Evolutionary conservation across 257 asterid species (phyloP).

Genomic region (Gentiana macrophylla): DNA sequence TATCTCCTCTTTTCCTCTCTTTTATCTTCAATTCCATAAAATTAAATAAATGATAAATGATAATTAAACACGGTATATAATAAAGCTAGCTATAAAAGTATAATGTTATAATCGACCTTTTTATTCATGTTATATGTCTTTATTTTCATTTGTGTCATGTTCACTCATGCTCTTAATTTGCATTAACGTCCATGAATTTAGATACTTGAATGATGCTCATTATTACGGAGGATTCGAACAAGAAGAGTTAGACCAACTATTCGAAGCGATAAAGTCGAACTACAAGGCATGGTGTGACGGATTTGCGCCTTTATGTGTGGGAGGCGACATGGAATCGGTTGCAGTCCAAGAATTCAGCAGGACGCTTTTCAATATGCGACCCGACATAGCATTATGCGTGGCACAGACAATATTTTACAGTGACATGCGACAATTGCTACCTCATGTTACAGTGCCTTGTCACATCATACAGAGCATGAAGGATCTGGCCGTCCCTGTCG

Average conservation of each 20-base stretch:
- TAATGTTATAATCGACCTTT: no score
- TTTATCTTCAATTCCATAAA: no score
- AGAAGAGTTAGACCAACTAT: constrained; percentile 47
- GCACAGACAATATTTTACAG: constrained; percentile 49
- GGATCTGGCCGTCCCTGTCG: constrained; percentile 82
- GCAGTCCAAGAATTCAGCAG: constrained; percentile 80
- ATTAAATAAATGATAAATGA: no score
- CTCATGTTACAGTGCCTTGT: constrained; percentile 53
- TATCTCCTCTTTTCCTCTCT: no score
- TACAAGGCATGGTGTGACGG: constrained; percentile 76
- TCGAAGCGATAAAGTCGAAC: constrained; percentile 55
- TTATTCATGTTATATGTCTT: no score
- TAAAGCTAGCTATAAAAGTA: no score
- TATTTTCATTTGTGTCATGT: neutral
- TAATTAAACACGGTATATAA: no score
- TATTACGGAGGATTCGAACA: constrained; percentile 77
- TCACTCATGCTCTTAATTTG: no score
- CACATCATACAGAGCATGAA: constrained; percentile 74
- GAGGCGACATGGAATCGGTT: constrained; percentile 75
- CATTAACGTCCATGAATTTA: neutral
- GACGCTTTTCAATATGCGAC: constrained; percentile 81
- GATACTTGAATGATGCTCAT: constrained; percentile 57
- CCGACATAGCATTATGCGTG: constrained; percentile 70
- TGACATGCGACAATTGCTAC: constrained; percentile 42
- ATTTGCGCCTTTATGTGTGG: constrained; percentile 69